Conservation (phyloP, 176 grass and related monocot species). For the Ensete ventricosum region DNA sequence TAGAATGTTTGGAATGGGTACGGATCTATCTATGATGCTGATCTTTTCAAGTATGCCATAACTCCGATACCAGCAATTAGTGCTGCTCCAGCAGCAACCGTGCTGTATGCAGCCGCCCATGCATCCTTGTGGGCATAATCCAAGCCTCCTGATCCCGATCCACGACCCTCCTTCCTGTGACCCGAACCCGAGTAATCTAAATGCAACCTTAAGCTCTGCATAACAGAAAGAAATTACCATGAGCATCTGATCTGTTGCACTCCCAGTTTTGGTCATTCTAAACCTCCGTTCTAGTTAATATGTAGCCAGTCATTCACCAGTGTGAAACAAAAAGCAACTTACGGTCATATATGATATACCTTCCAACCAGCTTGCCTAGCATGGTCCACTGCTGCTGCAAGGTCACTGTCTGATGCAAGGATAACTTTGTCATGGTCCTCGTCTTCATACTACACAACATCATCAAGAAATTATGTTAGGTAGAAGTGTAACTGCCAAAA, state of each 20-base stretch:
- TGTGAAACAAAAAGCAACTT: neutral
- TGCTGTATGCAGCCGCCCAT: conserved; percentile 63
- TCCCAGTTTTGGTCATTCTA: too few species aligned
- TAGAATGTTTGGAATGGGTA: neutral
- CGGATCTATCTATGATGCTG: conserved; percentile 20
- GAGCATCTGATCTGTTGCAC: too few species aligned
- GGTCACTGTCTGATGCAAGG: conserved; percentile 76
- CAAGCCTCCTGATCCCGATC: conserved; percentile 22
- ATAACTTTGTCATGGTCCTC: conserved; percentile 91
- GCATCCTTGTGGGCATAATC: conserved; percentile 69
- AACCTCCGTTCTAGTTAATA: too few species aligned
- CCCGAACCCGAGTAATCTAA: conserved; percentile 64
- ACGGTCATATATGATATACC: conserved; percentile 27
- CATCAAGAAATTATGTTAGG: conserved; percentile 1
- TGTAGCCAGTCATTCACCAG: neutral
- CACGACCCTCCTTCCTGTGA: conserved; percentile 32
- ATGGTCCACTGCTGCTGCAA: conserved; percentile 79
- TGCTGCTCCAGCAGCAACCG: conserved; percentile 72
- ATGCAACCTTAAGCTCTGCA: conserved; percentile 72
- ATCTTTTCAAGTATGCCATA: conserved; percentile 87
- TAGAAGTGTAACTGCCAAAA: neutral
- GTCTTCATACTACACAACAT: conserved; percentile 59
- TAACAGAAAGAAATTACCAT: conserved; percentile 1
- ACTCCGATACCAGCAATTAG: conserved; percentile 76
- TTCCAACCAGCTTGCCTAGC: conserved; percentile 92